Conservation (phyloP, 2,329 filamentous ascomycete genomes). For the Aspergillus sp. region DNA sequence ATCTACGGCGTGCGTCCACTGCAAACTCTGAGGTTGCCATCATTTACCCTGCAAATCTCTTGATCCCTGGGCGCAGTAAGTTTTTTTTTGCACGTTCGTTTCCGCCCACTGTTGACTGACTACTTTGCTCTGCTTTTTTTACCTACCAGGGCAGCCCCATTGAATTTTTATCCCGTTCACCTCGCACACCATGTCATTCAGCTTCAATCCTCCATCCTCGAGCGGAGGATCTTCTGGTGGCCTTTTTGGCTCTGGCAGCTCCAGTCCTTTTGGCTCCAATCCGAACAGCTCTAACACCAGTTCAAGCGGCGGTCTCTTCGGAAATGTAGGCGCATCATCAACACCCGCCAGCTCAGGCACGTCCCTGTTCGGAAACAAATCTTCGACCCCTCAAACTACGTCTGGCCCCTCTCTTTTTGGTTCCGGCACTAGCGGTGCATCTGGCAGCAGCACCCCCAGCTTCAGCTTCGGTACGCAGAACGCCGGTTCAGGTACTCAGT, state of each 20-base stretch:
- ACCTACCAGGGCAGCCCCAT: conserved; percentile 17
- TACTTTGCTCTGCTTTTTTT: conserved; percentile 9
- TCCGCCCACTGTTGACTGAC: conserved; percentile 7
- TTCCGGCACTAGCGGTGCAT: conserved; percentile 7
- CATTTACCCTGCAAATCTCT: background rate
- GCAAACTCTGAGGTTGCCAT: conserved; percentile 3
- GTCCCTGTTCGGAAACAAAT: conserved; percentile 28
- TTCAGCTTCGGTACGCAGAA: conserved; percentile 30
- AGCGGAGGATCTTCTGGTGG: conserved; percentile 26
- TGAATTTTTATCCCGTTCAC: conserved; percentile 16
- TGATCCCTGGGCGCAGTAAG: conserved; percentile 18
- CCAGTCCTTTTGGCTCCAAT: conserved; percentile 25
- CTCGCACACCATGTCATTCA: conserved; percentile 25
- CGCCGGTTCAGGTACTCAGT: conserved; percentile 11
- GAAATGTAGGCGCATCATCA: conserved; percentile 32
- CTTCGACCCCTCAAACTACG: conserved; percentile 12
- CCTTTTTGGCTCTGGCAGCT: conserved; percentile 26
- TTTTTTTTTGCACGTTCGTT: conserved; percentile 10
- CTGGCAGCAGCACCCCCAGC: conserved; percentile 16
- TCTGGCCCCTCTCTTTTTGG: conserved; percentile 21
- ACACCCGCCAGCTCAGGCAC: conserved; percentile 24
- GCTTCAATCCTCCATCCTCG: conserved; percentile 34
- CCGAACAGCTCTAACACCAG: conserved; percentile 21
- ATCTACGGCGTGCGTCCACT: background rate
- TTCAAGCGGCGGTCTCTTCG: conserved; percentile 33